Base-by-base conservation (phyloP, 192 early-diverging fungal species). In the Gonapodya prolifera region DNA sequence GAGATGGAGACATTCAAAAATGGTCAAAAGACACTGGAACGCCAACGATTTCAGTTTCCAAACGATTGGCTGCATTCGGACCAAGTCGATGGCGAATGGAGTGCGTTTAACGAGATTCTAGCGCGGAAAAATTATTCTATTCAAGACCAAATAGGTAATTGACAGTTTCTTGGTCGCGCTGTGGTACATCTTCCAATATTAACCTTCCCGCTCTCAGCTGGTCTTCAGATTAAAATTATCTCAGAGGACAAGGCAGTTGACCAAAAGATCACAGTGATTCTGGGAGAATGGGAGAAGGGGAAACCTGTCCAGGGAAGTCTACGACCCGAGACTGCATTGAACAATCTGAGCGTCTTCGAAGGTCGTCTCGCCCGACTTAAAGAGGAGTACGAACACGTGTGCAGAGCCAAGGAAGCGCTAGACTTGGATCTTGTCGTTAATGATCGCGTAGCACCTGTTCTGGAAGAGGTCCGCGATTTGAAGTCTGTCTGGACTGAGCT, bases 41-140 rank as follows among this genome's bases (percentile, higher is more conserved):
- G 92, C 74, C 96, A 97, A 83, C 87, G 97, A 61, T 99, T 88
- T 85, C 91, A 93, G 82, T 98, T 97, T 83, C 94, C 96, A n/a
- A 81, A 78, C 34, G 95, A 99, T 80, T 99, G 97, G 96, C 81
- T 98, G 61, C 94, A 96, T 81, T 85, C 94, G 34, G 98, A 98
- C 75, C 94, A 98, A 78, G 87, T 98, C 18, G 95, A 96, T 61
- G 96, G 96, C 80, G 98, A 98, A 83, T 98, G 96, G 95, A 93
- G 92, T 80, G 92, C 96, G 1, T 96, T 99, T 76, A 95, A 92
- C 80, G 93, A 98, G 84, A 97, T 99, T 76, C 80, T 98, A 35
- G 85, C 84, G 73, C 88, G 92, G 81, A 98, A 98, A 89, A 92
- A 93, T 80, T 90, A 91, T 75, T 87, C 90, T 45, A 97, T 99